These are phyloP conservation scores for Plasmodium coatneyi DNA, from an alignment of 169 alveolate species.

Conservation along the genomic window DNA sequence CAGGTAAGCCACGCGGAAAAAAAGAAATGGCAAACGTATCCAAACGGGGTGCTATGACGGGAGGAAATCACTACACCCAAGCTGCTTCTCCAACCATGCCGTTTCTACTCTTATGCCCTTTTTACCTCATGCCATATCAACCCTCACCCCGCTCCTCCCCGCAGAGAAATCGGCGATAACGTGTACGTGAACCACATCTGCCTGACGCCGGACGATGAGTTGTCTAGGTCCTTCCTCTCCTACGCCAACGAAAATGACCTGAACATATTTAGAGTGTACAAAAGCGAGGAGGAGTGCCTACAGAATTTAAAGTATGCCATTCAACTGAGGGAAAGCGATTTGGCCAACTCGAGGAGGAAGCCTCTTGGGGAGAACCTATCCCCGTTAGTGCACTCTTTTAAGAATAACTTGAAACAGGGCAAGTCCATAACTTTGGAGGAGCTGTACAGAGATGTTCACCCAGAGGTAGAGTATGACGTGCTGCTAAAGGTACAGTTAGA, in stretches of 20 bases:
- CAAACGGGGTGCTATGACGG: not conserved
- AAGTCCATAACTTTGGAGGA: slow-evolving; percentile 12
- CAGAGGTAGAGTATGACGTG: slow-evolving; percentile 2
- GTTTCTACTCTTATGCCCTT: not conserved
- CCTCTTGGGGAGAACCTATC: not conserved
- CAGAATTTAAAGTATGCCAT: slow-evolving; percentile 58
- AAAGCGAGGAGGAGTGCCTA: slow-evolving; percentile 35
- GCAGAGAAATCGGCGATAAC: slow-evolving; percentile 21
- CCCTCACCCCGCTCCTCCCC: not conserved
- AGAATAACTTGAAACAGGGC: slow-evolving; percentile 5
- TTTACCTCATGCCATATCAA: no score
- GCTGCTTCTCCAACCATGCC: not conserved
- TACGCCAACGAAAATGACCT: slow-evolving; percentile 31
- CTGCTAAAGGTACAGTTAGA: slow-evolving; percentile 19
- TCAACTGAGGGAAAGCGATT: not conserved
- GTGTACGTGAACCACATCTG: slow-evolving; percentile 60
- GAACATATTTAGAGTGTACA: slow-evolving; percentile 39
- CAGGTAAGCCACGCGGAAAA: slow-evolving; percentile 9
- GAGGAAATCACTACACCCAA: not conserved
- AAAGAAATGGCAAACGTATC: not conserved
- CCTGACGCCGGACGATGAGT: slow-evolving; percentile 11
- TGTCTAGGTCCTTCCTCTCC: slow-evolving; percentile 18
- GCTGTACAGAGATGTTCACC: slow-evolving; percentile 38
- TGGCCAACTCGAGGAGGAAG: not conserved
- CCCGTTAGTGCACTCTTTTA: not conserved